Evolutionary conservation across 495 filamentous ascomycete genomes (phyloP).

Genomic region (Hypoxylon perforatum): DNA sequence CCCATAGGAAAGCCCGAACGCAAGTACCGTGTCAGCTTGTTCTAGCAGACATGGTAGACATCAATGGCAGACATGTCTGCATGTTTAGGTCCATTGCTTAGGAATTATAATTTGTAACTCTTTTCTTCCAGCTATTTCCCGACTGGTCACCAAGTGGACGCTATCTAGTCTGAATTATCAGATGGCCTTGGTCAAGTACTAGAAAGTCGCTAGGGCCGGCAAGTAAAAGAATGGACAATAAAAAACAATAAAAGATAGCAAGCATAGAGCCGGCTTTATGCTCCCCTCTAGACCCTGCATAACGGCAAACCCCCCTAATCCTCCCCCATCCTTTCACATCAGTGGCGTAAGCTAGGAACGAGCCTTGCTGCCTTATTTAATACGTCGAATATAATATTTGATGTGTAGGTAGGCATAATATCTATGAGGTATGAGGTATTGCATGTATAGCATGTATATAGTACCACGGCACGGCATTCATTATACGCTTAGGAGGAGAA

Average conservation of each 20-base stretch:
- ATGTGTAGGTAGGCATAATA: background rate
- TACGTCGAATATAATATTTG: background rate
- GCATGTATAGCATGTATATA: conserved; percentile 13
- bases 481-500: background rate
- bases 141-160: conserved; percentile 20
- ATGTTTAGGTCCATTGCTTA: background rate
- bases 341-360: conserved; percentile 55
- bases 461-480: conserved; percentile 9
- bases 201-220: conserved; percentile 29
- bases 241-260: conserved; percentile 8
- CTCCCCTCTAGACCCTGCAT: conserved; percentile 54
- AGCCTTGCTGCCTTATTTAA: conserved; percentile 19
- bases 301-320: conserved; percentile 43
- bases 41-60: background rate
- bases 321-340: conserved; percentile 50
- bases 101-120: background rate
- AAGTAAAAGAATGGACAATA: conserved; percentile 3
- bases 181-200: conserved; percentile 4
- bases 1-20: conserved; percentile 34
- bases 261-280: conserved; percentile 26
- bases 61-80: too few relatives aligned
- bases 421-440: background rate
- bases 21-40: conserved; percentile 39
- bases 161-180: conserved; percentile 9
- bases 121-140: conserved; percentile 23